Percentiles rank a stretch among this genome's conserved stretches.
These are phyloP conservation scores for California macrophylla DNA, from an alignment of 441 rosid species.

Conservation along the genomic window DNA sequence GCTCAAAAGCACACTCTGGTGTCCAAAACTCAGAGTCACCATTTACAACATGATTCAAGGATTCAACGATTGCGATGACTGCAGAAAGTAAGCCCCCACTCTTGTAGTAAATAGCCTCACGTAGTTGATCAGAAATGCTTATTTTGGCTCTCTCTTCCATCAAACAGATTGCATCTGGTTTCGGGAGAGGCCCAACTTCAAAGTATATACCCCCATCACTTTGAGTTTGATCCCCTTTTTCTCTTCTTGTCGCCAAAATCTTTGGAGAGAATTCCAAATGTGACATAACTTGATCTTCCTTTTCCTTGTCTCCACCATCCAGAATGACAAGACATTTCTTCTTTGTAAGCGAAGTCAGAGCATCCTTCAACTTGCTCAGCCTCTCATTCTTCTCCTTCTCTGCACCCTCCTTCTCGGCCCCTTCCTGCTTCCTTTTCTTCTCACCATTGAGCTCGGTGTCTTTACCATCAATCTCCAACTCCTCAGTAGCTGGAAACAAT, in stretches of 20 bases:
- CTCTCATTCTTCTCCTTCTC: not conserved
- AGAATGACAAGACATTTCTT: conserved; percentile 26
- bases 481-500: conserved; percentile 24
- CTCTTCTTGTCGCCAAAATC: conserved; percentile 25
- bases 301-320: conserved; percentile 26
- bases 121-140: not conserved
- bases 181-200: conserved; percentile 4
- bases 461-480: conserved; percentile 28
- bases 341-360: conserved; percentile 6
- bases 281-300: conserved; percentile 6
- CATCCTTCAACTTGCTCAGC: conserved; percentile 12
- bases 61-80: conserved; percentile 26
- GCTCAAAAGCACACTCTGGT: conserved; percentile 16
- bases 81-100: conserved; percentile 25
- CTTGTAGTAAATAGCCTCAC: conserved; percentile 12
- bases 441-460: conserved; percentile 17
- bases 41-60: conserved; percentile 15
- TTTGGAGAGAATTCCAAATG: conserved; percentile 1
- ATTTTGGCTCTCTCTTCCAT: conserved; percentile 10
- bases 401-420: not conserved
- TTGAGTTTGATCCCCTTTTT: not conserved
- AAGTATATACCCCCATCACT: not conserved
- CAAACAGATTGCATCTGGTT: conserved; percentile 7
- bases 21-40: not conserved
- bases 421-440: not conserved